Base-by-base conservation (phyloP, 768 basidiomycete genomes). In the Sporobolomyces phaffii region DNA sequence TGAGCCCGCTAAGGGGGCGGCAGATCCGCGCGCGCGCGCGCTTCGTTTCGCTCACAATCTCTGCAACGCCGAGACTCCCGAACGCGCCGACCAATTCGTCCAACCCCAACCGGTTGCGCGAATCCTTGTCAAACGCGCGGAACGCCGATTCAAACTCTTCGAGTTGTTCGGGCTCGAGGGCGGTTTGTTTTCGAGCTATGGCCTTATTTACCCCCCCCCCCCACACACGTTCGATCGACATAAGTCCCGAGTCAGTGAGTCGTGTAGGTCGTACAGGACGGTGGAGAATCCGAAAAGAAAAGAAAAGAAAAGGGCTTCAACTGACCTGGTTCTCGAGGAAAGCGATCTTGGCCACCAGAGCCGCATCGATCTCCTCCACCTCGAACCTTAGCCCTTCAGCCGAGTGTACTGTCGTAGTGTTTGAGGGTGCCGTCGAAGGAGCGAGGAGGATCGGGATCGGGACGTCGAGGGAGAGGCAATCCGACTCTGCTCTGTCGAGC, bases 81-180 rank as follows among this genome's bases (percentile, higher is more conserved):
- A 99, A 81, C 1, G 96, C 96, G 15, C 91, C 90, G n/a, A 87
- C 84, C 83, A 96, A 88, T 78, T 97, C 91, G 9, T 89, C 82
- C 64, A 87, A 76, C 65, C 83, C 85, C 43, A 98, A 83, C 0
- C 90, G 91, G 76, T 97, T 96, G 43, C 87, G 86, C 73, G 90
- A 88, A 72, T 97, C 92, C 68, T 85, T 85, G 78, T 97, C 94
- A 74, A 99, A 99, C 79, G 97, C 93, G 57, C 93, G 85, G 85
- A 99, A 98, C 1, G 92, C 94, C 76, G 87, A 85, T 78, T 98
- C 94, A 72, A 96, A 94, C 75, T 97, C 92, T 76, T 98, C 94
- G 28, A 98, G 81, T 75, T 92, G 91, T 18, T 91, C 92, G 0
- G 96, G 92, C 0, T 94, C 94, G 69, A 99, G 79, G 76, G 97